phyloP scores from a whole-genome alignment of 116 monocot genomes.

The Phalaenopsis hybrid region DNA sequence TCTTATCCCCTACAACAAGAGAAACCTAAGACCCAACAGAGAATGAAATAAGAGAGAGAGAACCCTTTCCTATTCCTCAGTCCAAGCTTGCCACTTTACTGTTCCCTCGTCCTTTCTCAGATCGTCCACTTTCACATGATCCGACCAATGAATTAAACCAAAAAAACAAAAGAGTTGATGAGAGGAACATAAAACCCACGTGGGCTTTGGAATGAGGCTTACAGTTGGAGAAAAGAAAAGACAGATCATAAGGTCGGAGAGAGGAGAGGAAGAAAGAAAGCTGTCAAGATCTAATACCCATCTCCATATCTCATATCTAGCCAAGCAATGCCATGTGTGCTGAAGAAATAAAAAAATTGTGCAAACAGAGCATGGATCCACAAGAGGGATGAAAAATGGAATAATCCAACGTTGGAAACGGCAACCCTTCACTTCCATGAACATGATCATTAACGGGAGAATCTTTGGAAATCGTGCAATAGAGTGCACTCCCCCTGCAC shows the following conservation, averaged over 20 bases:
- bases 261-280: not conserved
- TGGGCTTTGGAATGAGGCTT: constrained; percentile 7
- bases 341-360: not conserved
- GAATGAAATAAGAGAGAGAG: not conserved
- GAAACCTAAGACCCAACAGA: not conserved
- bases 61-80: not conserved
- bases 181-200: not conserved
- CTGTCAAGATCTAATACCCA: constrained; percentile 9
- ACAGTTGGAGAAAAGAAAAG: constrained; percentile 4
- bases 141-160: not conserved
- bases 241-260: constrained; percentile 2
- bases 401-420: constrained; percentile 3
- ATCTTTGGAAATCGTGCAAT: constrained; percentile 7
- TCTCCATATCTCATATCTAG: not conserved
- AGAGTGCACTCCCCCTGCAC: not conserved
- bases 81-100: not conserved
- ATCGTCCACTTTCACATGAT: not conserved
- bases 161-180: not conserved
- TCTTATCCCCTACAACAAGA: not conserved
- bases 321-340: not conserved
- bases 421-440: not conserved
- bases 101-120: not conserved
- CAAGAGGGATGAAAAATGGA: not conserved
- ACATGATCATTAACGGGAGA: not conserved
- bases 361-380: not conserved